These are phyloP conservation scores for Setaria italica DNA, from an alignment of 202 grass and related monocot genomes.

Conservation along the genomic window DNA sequence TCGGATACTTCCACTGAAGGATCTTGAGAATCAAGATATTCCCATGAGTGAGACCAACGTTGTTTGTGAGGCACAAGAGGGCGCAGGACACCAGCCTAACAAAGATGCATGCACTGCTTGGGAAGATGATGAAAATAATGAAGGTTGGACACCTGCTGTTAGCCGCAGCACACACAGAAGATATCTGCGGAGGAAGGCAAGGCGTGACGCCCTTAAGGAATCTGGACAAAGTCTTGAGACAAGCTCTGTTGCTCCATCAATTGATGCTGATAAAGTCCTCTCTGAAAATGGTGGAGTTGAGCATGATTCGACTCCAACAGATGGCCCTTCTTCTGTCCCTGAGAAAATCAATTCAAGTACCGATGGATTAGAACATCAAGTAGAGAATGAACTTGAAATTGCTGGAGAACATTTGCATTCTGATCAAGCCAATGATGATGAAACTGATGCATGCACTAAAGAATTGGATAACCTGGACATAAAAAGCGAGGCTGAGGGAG, in stretches of 20 bases:
- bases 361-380: slow-evolving; percentile 17
- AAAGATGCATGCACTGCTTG: slow-evolving; percentile 61
- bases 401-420: slow-evolving; percentile 35
- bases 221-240: slow-evolving; percentile 52
- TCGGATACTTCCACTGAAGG: slow-evolving; percentile 84
- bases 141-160: slow-evolving; percentile 85
- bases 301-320: slow-evolving; percentile 25
- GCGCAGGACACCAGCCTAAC: slow-evolving; percentile 35
- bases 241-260: slow-evolving; percentile 48
- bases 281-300: slow-evolving; percentile 37
- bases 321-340: slow-evolving; percentile 28
- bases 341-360: slow-evolving; percentile 26
- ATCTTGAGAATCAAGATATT: slow-evolving; percentile 70
- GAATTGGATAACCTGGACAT: slow-evolving; percentile 63
- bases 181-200: slow-evolving; percentile 83
- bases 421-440: slow-evolving; percentile 25
- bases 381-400: slow-evolving; percentile 40
- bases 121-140: slow-evolving; percentile 70
- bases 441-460: slow-evolving; percentile 50
- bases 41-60: slow-evolving; percentile 45
- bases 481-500: slow-evolving; percentile 52
- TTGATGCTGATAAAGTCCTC: slow-evolving; percentile 42
- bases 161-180: slow-evolving; percentile 92
- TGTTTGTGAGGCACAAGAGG: slow-evolving; percentile 47
- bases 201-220: slow-evolving; percentile 62